Evolutionary conservation across 257 asterid species (phyloP), one percentile per base, ranked within the genome.

Genomic region (Penstemon eatonii): DNA sequence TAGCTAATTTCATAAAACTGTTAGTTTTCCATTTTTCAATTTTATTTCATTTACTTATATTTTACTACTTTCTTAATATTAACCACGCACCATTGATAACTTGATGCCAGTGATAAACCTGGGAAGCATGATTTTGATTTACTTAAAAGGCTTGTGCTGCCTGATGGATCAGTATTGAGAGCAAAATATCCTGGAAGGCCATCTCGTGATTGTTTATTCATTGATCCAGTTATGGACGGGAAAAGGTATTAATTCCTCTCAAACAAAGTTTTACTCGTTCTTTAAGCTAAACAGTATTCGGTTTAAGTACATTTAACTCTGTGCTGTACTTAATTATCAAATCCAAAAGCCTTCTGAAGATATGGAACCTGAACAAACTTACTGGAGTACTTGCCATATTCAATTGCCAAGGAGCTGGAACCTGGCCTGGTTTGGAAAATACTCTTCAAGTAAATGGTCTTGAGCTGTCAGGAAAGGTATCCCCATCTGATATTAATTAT

Each of bases 321-420:
- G 33, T 25, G 33, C 33, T 25, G 33, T 25, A 25, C 33, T 25
- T 25, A 25, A 25, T 37, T 72, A 42, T 37, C 38, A 58, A 68
- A 10, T 56, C 44, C 63, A 40, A 69, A 69, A 85, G 88, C 77
- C 83, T 85, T 45, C 60, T 83, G 75, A 85, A 85, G 82, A 75
- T 83, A 56, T 85, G 91, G 89, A 83, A 85, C 64, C 56, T 72
- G 74, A 85, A 83, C 76, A 79, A 83, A 65, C 66, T 63, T 56
- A 81, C 79, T 38, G 89, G 88, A 62, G 80, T 85, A 7, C 66
- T 83, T 49, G 91, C 82, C 25, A 82, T 81, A 46, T 85, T 79
- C 79, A 85, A 83, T 60, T 85, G 88, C 75, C 91, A 83, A 80
- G 87, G 91, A 69, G 86, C 86, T 11, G 88, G 83, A 56, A 68